Evolutionary conservation across 345 rosid species (phyloP), one percentile per base, ranked within the genome.

Genomic region (Salix koriyanagi): DNA sequence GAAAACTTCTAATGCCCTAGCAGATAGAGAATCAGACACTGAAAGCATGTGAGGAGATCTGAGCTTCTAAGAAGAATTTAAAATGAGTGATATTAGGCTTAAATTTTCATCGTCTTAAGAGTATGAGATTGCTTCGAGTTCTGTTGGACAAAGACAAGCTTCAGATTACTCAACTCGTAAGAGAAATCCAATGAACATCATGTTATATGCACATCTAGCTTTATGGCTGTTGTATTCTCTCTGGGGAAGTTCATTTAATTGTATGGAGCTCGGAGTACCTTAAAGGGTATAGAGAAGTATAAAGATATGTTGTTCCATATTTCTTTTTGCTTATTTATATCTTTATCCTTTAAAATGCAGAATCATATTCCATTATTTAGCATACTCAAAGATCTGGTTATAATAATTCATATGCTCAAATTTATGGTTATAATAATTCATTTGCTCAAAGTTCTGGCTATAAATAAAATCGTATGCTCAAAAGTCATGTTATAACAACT

Each of bases 1-100:
- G 44, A 75, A 80, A 58, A 36, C 68, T 41, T 74, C 75, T 72
- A 61, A 44, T 30, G 34, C 68, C 82, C 52, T 61, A 28, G 62
- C 7, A 48, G 26, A 23, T 58, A 56, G 67, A 18, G 74, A 79
- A 71, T 54, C 42, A 62, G 48, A 34, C 67, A 36, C 16, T 18
- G 77, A 70, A 39, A 26, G 52, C 54, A 10, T 68, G 18, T 19
- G 50, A 42, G 65, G 28, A 41, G 50, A 23, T 76, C 69, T 16
- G 26, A 25, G 64, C 73, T 79, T 67, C 14, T 72, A 70, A 7
- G 11, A 34, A 73, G 32, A 61, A 67, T 70, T 42, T 76, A 21
- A 72, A 79, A 39, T 72, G 71, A 71, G 12, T 65, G 7, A 71
- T 13, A 9, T 71, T 64, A 21, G 39, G 52, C 18, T 65, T 37